phyloP scores from a whole-genome alignment of 139 green algal species.

The Tetraselmis chui region DNA sequence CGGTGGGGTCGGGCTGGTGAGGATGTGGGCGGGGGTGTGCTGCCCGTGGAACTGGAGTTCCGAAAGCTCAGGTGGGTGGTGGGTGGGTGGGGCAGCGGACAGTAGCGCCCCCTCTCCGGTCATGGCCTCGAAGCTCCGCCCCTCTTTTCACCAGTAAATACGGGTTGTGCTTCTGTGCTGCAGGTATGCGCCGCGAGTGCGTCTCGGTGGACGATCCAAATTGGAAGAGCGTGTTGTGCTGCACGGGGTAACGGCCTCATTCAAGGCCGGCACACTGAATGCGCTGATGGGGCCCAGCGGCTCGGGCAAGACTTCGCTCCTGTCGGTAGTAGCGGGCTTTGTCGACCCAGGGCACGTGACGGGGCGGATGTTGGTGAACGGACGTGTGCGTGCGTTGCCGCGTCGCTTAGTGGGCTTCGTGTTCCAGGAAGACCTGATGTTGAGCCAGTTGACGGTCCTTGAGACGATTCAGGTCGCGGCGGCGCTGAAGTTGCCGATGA shows the following conservation, averaged over 20 bases:
- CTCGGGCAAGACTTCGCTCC: slow-evolving; percentile 38
- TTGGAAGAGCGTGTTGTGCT: not conserved
- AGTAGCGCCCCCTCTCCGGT: too few relatives aligned
- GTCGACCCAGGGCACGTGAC: not conserved
- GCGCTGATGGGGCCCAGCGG: slow-evolving; percentile 18
- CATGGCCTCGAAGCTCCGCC: too few relatives aligned
- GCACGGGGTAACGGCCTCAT: not conserved
- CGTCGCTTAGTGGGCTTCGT: slow-evolving; percentile 12
- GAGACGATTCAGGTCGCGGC: slow-evolving; percentile 61
- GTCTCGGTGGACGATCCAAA: not conserved
- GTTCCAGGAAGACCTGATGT: slow-evolving; percentile 27
- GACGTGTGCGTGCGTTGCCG: not conserved
- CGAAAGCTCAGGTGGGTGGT: not conserved
- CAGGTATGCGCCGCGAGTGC: not conserved
- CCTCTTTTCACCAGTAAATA: not conserved
- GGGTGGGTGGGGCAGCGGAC: not conserved
- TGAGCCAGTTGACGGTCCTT: slow-evolving; percentile 41
- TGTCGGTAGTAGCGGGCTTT: slow-evolving; percentile 6
- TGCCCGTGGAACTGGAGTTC: not conserved
- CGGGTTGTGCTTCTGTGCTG: not conserved
- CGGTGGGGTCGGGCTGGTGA: not conserved
- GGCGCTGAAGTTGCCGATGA: slow-evolving; percentile 38
- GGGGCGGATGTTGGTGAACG: not conserved
- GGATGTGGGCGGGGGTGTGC: not conserved
- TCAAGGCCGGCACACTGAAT: not conserved